phyloP scores from a whole-genome alignment of 441 rosid species.

The Omphalea diandra region DNA sequence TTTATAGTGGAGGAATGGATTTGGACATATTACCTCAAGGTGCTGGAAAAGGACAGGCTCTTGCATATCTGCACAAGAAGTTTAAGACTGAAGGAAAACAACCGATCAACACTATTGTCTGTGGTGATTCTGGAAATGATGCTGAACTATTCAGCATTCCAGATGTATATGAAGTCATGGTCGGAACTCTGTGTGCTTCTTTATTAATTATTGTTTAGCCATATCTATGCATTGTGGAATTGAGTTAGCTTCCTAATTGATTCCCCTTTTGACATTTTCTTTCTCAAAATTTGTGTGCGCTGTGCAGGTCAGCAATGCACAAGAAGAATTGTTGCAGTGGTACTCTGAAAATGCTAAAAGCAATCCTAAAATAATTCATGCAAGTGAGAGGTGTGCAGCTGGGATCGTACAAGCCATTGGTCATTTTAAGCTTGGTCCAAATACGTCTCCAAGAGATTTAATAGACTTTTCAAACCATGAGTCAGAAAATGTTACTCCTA shows the following conservation, averaged over 20 bases:
- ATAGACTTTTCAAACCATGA: slow-evolving; percentile 37
- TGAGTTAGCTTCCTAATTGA: not conserved
- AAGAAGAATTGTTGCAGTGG: slow-evolving; percentile 94
- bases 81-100: slow-evolving; percentile 63
- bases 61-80: slow-evolving; percentile 77
- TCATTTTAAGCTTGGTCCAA: slow-evolving; percentile 84
- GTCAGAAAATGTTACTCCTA: slow-evolving; percentile 41
- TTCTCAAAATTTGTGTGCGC: not conserved
- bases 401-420: slow-evolving; percentile 95
- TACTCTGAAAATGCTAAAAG: slow-evolving; percentile 75
- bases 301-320: slow-evolving; percentile 86
- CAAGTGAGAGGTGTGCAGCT: slow-evolving; percentile 80
- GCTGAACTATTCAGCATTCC: slow-evolving; percentile 88
- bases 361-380: slow-evolving; percentile 79
- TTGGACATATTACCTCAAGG: slow-evolving; percentile 94
- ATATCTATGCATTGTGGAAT: slow-evolving; percentile 12
- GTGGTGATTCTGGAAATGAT: slow-evolving; percentile 98
- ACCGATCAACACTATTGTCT: slow-evolving; percentile 74
- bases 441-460: slow-evolving; percentile 77
- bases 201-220: slow-evolving; percentile 7
- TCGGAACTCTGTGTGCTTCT: slow-evolving; percentile 33
- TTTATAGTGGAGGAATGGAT: slow-evolving; percentile 96
- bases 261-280: not conserved
- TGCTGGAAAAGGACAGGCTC: slow-evolving; percentile 99
- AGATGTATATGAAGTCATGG: slow-evolving; percentile 85